A percentile compares a stretch with the other conserved stretches of the same genome.
phyloP scores from a whole-genome alignment of 148 eudicot species.

The Dianthus caryophyllus region DNA sequence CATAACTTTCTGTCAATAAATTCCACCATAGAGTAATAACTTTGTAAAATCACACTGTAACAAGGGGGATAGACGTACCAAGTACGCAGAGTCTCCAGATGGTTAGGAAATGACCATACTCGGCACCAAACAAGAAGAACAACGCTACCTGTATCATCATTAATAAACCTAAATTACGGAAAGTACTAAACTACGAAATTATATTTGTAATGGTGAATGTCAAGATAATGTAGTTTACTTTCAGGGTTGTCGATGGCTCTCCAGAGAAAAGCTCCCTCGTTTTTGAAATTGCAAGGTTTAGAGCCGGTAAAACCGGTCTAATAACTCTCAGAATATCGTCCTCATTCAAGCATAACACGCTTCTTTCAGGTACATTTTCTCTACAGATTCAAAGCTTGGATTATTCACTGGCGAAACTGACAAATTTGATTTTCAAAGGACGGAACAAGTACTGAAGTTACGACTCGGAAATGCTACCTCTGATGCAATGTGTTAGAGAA shows the following conservation, averaged over 20 bases:
- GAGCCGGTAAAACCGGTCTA: slow-evolving; percentile 59
- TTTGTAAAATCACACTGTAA: not conserved
- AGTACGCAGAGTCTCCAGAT: slow-evolving; percentile 71
- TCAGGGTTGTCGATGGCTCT: slow-evolving; percentile 88
- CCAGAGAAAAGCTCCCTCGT: slow-evolving; percentile 74
- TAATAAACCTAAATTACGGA: not conserved
- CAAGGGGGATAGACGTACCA: slow-evolving; percentile 34
- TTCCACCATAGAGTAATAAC: too few species aligned
- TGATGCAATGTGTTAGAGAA: slow-evolving; percentile 47
- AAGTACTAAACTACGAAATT: too few species aligned
- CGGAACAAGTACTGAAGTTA: not conserved
- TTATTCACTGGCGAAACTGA: not conserved
- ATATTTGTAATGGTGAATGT: not conserved
- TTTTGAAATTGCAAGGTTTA: slow-evolving; percentile 59
- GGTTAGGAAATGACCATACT: slow-evolving; percentile 83
- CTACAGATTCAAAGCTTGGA: slow-evolving; percentile 25
- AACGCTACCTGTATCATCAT: slow-evolving; percentile 53
- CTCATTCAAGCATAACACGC: slow-evolving; percentile 51
- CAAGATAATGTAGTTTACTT: slow-evolving; percentile 34
- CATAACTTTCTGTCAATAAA: not conserved
- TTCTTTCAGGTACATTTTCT: slow-evolving; percentile 26
- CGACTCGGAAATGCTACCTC: not conserved
- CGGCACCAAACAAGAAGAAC: slow-evolving; percentile 61
- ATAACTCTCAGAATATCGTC: slow-evolving; percentile 61
- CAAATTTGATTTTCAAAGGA: not conserved